Conservation (phyloP, 2,329 filamentous ascomycete species). For the Ceratocystis lukuohia region DNA sequence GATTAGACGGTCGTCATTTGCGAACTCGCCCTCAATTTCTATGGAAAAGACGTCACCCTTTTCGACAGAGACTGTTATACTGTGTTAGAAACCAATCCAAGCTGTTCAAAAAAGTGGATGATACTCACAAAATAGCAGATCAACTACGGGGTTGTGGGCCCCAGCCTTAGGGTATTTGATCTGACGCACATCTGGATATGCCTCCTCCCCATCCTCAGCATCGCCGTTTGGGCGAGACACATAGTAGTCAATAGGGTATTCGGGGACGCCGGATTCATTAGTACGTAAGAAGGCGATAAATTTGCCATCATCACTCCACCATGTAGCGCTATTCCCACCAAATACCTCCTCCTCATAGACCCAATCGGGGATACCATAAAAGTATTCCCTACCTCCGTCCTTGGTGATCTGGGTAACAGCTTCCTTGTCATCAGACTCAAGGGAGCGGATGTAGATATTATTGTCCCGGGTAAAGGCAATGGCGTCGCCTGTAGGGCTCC, state of each 20-base stretch:
- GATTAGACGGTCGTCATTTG: constrained; percentile 71
- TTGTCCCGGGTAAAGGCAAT: constrained; percentile 84
- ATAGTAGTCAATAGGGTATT: constrained; percentile 89
- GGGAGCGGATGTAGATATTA: constrained; percentile 69
- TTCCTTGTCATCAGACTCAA: constrained; percentile 25
- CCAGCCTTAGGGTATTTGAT: constrained; percentile 98
- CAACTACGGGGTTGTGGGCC: constrained; percentile 80
- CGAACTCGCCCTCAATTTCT: constrained; percentile 61
- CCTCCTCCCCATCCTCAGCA: constrained; percentile 59
- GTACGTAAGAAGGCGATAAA: constrained; percentile 86
- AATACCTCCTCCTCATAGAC: constrained; percentile 68
- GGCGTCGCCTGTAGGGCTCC: constrained; percentile 78
- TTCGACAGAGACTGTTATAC: constrained; percentile 48
- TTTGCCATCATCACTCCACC: constrained; percentile 87
- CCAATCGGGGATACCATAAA: constrained; percentile 96
- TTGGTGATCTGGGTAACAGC: constrained; percentile 60
- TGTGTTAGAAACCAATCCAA: neutral
- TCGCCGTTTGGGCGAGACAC: constrained; percentile 71
- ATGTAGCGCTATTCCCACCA: constrained; percentile 64
- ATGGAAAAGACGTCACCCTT: constrained; percentile 70
- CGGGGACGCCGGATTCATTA: constrained; percentile 82
- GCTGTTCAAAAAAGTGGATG: neutral
- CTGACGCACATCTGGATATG: constrained; percentile 75
- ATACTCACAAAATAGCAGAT: constrained; percentile 55
- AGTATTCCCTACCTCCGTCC: constrained; percentile 77